These are phyloP conservation scores for Ceratocystis huliohia DNA, from an alignment of 2,329 filamentous ascomycete species.

Conservation along the genomic window DNA sequence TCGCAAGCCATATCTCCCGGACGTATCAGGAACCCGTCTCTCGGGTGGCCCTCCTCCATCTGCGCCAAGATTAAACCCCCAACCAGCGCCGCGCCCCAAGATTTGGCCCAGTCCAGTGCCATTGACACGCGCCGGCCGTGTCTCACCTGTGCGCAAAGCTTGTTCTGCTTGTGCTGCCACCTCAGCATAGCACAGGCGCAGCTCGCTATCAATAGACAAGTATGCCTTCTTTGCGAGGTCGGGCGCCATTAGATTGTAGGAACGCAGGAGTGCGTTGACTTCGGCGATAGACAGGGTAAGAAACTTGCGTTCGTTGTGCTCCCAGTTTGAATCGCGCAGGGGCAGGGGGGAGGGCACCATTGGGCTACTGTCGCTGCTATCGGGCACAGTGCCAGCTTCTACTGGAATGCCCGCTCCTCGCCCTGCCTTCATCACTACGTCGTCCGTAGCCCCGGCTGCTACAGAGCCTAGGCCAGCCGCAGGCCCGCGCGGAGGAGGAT, in stretches of 20 bases:
- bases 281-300: conserved; percentile 62
- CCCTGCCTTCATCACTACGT: conserved; percentile 37
- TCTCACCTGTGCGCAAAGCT: too few relatives aligned
- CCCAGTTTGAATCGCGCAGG: conserved; percentile 70
- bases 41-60: conserved; percentile 41
- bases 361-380: not conserved
- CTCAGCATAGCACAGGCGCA: conserved; percentile 70
- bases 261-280: conserved; percentile 67
- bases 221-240: conserved; percentile 89
- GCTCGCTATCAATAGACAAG: conserved; percentile 68
- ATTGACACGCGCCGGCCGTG: too few relatives aligned
- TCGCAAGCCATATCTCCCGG: conserved; percentile 69
- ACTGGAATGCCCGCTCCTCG: conserved; percentile 24
- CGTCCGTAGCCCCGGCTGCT: conserved; percentile 36
- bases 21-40: conserved; percentile 45
- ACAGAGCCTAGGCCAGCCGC: conserved; percentile 25
- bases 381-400: not conserved
- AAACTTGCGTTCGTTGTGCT: conserved; percentile 59
- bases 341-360: conserved; percentile 30
- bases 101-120: too few relatives aligned
- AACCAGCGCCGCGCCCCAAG: too few relatives aligned
- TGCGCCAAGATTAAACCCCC: conserved; percentile 33
- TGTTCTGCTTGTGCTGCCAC: conserved; percentile 64
- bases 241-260: conserved; percentile 92
- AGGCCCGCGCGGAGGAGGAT: conserved; percentile 36